phyloP scores from a whole-genome alignment of 2,329 filamentous ascomycete species.

The Thielaviopsis populi region DNA sequence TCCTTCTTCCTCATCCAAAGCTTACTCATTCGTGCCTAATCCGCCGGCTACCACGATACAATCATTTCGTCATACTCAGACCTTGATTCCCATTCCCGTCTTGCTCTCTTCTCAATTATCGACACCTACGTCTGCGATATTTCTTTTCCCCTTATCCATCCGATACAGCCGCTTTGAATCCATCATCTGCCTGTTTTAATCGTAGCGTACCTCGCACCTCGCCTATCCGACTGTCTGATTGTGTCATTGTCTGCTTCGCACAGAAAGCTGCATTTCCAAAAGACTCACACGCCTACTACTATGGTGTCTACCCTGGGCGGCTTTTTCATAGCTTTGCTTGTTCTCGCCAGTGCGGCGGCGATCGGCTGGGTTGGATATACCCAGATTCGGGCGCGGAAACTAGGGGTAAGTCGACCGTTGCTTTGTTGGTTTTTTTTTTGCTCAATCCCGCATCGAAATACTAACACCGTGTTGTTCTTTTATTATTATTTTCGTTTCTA shows the following conservation, averaged over 20 bases:
- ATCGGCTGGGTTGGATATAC: conserved; percentile 56
- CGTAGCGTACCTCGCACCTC: not conserved
- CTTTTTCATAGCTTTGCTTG: conserved; percentile 57
- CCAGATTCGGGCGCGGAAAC: conserved; percentile 54
- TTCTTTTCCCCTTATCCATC: too few species aligned
- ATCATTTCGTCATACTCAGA: not conserved
- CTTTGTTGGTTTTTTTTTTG: not conserved
- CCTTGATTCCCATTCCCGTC: too few species aligned
- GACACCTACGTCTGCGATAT: too few species aligned
- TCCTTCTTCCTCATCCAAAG: not conserved
- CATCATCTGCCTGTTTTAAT: too few species aligned
- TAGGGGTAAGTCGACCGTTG: conserved; percentile 41
- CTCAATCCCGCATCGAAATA: not conserved
- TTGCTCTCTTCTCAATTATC: not conserved
- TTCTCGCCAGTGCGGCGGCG: conserved; percentile 42
- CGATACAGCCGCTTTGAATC: too few species aligned
- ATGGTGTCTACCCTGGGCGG: conserved; percentile 30
- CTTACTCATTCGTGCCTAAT: not conserved
- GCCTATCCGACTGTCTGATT: not conserved
- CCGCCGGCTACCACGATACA: not conserved
- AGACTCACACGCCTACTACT: not conserved
- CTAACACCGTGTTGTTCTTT: not conserved
- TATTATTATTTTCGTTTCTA: too few species aligned
- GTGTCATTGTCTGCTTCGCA: not conserved
- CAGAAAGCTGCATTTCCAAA: not conserved